Evolutionary conservation across 768 basidiomycete genomes (phyloP), one percentile per base, ranked within the genome.

Genomic region (Mycena crocata): DNA sequence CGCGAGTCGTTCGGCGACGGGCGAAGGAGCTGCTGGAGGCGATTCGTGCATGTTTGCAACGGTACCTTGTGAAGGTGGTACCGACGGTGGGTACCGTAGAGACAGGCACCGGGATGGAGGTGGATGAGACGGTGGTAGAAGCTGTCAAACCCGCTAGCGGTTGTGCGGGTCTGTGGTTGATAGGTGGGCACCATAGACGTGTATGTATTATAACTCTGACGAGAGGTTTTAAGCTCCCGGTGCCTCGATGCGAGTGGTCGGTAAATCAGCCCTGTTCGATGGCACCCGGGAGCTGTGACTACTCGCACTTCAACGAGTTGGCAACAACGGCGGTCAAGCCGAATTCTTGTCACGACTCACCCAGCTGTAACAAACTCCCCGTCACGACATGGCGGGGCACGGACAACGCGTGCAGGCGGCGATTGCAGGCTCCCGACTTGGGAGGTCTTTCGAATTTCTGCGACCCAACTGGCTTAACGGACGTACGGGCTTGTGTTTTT

Each of bases 1-100:
- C 91, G 15, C 84, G 88, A n/a, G 80, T 93, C 3, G 80, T 94
- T 23, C 85, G 87, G 64, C 82, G 83, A 54, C 82, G 88, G 30
- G 85, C 86, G 10, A 87, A 85, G 66, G 93, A 93, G 72, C 78
- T 94, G 42, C 77, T 91, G 39, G 85, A 85, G 40, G 83, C 87
- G n/a, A 85, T 96, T 30, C 84, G 82, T 55, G 81, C 80, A 14
- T 84, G 86, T 13, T 75, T 89, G 23, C 82, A 81, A 70, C 71
- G 68, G 42, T 77, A 78, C 39, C 55, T 79, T 54, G 68, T 69
- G 32, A 64, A 64, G 45, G 21, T 28, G 37, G 49, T 63, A 24
- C 50, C 60, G 35, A 26, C 31, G 54, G 24, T 64, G 50, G 34
- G 62, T 52, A 45, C 34, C 35, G 69, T 62, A 17, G 46, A 23